Evolutionary conservation across 202 grass and related monocot species (phyloP).

Genomic region (Saccharum hybrid): DNA sequence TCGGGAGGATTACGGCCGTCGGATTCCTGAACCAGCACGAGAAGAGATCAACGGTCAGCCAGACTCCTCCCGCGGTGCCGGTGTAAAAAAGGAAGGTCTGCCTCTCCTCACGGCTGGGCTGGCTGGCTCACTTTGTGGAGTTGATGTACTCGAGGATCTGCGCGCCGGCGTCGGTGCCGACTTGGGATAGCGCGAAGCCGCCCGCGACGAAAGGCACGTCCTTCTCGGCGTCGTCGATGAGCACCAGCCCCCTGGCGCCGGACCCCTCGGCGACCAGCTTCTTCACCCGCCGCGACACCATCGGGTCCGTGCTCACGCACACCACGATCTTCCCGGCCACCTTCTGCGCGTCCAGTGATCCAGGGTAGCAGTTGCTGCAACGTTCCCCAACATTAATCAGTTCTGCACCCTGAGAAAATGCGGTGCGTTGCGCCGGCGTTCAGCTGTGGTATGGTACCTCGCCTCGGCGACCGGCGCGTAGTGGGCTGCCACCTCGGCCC

Average conservation of each 20-base stretch:
- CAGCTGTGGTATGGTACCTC: constrained; percentile 49
- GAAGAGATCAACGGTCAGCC: not conserved
- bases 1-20: constrained; percentile 72
- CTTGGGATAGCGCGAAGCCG: constrained; percentile 77
- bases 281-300: constrained; percentile 73
- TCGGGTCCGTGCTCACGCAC: constrained; percentile 68
- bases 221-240: constrained; percentile 71
- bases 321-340: constrained; percentile 84
- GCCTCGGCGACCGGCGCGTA: constrained; percentile 77
- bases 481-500: constrained; percentile 52
- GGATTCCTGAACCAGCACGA: constrained; percentile 56
- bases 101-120: not conserved
- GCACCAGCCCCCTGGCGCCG: constrained; percentile 62
- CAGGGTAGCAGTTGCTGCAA: constrained; percentile 86
- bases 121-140: constrained; percentile 68
- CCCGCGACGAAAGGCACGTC: constrained; percentile 71
- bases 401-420: not conserved
- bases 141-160: constrained; percentile 89
- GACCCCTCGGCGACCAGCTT: constrained; percentile 70
- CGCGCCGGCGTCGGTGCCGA: constrained; percentile 67
- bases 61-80: too few species aligned
- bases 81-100: not conserved
- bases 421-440: not conserved
- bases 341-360: constrained; percentile 76
- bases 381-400: not conserved